These are phyloP conservation scores for Arbutus unedo DNA, from an alignment of 148 eudicot genomes.

Conservation along the genomic window DNA sequence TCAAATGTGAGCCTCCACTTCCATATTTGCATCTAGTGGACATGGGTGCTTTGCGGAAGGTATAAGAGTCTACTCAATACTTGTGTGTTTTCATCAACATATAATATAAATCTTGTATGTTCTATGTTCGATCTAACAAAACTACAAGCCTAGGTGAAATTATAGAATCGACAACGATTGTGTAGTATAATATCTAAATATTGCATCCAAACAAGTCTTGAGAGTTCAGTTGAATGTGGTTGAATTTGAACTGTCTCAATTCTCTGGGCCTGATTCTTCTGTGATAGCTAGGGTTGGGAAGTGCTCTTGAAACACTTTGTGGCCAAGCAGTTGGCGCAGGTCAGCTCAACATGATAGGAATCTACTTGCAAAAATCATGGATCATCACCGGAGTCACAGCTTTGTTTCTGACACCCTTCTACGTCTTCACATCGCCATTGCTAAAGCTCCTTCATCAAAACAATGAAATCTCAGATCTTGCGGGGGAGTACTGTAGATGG, in stretches of 20 bases:
- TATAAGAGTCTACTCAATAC: too few relatives aligned
- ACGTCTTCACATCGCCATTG: constrained; percentile 34
- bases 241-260: neutral
- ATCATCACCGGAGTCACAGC: constrained; percentile 34
- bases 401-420: constrained; percentile 26
- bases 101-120: too few relatives aligned
- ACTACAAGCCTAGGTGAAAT: too few relatives aligned
- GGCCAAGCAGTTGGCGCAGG: constrained; percentile 53
- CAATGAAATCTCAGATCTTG: constrained; percentile 29
- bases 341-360: constrained; percentile 30
- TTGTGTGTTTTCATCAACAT: too few relatives aligned
- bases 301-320: constrained; percentile 46
- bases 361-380: constrained; percentile 44
- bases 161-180: too few relatives aligned
- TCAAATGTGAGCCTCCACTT: too few relatives aligned
- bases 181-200: neutral
- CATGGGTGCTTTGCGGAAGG: too few relatives aligned
- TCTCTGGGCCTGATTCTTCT: neutral
- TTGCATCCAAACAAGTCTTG: neutral
- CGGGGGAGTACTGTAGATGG: constrained; percentile 33
- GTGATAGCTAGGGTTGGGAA: constrained; percentile 48
- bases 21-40: too few relatives aligned
- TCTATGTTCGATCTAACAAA: too few relatives aligned
- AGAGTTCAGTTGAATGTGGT: neutral
- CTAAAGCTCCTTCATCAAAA: constrained; percentile 31